Evolutionary conservation across 805 yeast genomes (phyloP).

Genomic region (Zygosaccharomyces pseudorouxii): DNA sequence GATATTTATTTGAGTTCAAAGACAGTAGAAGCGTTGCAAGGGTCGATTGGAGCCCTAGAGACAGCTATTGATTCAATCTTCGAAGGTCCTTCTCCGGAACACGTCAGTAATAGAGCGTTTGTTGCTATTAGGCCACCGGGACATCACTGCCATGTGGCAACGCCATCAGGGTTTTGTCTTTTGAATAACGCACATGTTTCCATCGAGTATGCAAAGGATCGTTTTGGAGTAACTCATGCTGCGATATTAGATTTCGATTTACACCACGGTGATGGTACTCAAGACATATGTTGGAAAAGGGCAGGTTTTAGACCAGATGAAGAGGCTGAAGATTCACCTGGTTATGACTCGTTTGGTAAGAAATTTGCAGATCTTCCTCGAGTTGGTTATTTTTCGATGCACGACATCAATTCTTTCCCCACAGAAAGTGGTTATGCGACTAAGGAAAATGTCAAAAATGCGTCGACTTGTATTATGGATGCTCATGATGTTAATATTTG

Average conservation of each 20-base stretch:
- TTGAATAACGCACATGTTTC: constrained; percentile 79
- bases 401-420: constrained; percentile 82
- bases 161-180: constrained; percentile 83
- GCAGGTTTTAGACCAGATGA: constrained; percentile 41
- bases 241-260: constrained; percentile 78
- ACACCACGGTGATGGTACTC: constrained; percentile 88
- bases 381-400: constrained; percentile 78
- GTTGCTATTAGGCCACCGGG: constrained; percentile 79
- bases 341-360: constrained; percentile 46
- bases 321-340: constrained; percentile 33
- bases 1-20: constrained; percentile 69
- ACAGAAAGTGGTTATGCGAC: constrained; percentile 76
- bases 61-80: constrained; percentile 58
- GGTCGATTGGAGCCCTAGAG: constrained; percentile 74
- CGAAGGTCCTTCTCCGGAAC: constrained; percentile 33
- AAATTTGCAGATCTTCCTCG: constrained; percentile 44
- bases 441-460: constrained; percentile 63
- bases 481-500: constrained; percentile 76
- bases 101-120: constrained; percentile 47
- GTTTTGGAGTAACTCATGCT: constrained; percentile 68
- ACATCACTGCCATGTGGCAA: constrained; percentile 76
- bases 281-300: constrained; percentile 78
- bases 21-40: constrained; percentile 67
- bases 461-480: constrained; percentile 68
- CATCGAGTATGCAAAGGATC: constrained; percentile 64